Base-by-base conservation (phyloP, 1,139 yeast species). In the Geotrichum candidum region DNA sequence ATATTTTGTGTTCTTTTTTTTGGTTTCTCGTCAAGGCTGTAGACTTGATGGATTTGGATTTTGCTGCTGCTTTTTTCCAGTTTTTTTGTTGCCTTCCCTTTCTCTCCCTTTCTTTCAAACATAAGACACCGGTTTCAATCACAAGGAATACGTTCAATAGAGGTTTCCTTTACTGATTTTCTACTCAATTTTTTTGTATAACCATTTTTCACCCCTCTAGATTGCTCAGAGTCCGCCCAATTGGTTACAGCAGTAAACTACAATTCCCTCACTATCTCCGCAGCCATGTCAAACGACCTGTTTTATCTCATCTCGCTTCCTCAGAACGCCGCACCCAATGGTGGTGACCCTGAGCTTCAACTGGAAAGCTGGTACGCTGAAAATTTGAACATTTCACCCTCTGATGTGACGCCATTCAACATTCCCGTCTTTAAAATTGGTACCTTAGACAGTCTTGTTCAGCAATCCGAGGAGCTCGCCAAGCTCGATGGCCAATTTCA, bases 351-450 rank as follows among this genome's bases (percentile, higher is more conserved):
- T 45, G 77, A 67, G 70, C 73, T 72, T 38, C 74, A 74, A 71
- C 74, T 64, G 72, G 75, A 65, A 68, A 72, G 55, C 73, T 82
- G 83, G 79, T 65, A 74, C 63, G 63, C 68, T 60, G 68, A 70
- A 60, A 67, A 73, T 48, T 54, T 68, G 50, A 57, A 53, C 31
- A 60, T 72, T 18, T 66, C 67, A 31, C 58, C 63, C 56, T 60
- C 67, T 59, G 66, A 63, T 25, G 69, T 69, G 56, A 72, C 75
- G 63, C 77, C 77, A 62, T 83, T 89, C 65, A 78, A 79, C 53
- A 80, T 91, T 60, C 99, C 98, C n/a, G 85, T 82, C 66, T 92
- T 94, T 76, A 95, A 94, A 76, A 90, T 94, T 67, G 98, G 98
- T 46, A 92, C 98, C 2, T 82, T 94, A 72, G 99, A 95, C 76